phyloP scores from a whole-genome alignment of 2,329 filamentous ascomycete species.

The Colletotrichum eremochloae region DNA sequence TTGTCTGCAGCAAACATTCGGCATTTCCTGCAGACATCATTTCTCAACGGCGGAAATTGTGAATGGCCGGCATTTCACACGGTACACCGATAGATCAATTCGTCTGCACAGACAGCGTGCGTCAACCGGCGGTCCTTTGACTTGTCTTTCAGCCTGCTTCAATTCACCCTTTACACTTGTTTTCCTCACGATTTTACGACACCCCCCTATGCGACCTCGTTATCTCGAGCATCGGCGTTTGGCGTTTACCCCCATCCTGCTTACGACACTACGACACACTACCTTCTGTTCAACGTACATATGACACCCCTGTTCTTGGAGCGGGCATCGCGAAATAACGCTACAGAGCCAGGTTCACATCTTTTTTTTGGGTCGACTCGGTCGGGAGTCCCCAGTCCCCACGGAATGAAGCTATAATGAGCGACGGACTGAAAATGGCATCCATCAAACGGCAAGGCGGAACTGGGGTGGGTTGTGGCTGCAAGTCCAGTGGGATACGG shows the following conservation, averaged over 20 bases:
- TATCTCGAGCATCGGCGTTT: slow-evolving; percentile 43
- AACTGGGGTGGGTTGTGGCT: slow-evolving; percentile 9
- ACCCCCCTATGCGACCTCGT: slow-evolving; percentile 38
- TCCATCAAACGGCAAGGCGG: slow-evolving; percentile 17
- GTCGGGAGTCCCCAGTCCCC: slow-evolving; percentile 24
- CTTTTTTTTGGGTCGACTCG: slow-evolving; percentile 20
- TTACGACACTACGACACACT: slow-evolving; percentile 32
- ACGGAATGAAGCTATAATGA: slow-evolving; percentile 39
- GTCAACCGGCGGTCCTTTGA: slow-evolving; percentile 31
- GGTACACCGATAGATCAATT: slow-evolving; percentile 28
- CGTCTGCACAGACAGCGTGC: slow-evolving; percentile 30
- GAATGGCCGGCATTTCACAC: slow-evolving; percentile 14
- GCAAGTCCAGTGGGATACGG: slow-evolving; percentile 18
- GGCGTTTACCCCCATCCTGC: slow-evolving; percentile 39
- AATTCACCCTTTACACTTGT: slow-evolving; percentile 39
- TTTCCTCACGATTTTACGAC: slow-evolving; percentile 42
- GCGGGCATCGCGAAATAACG: slow-evolving; percentile 33
- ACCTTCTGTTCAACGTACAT: slow-evolving; percentile 41
- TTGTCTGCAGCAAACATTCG: background rate
- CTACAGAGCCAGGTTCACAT: slow-evolving; percentile 32
- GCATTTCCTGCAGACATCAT: background rate
- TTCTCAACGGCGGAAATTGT: slow-evolving; percentile 25
- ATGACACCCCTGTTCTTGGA: slow-evolving; percentile 25
- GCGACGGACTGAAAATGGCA: slow-evolving; percentile 33
- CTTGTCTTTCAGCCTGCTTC: slow-evolving; percentile 26